Conservation (phyloP, 345 rosid genomes). For the Ricinus communis region DNA sequence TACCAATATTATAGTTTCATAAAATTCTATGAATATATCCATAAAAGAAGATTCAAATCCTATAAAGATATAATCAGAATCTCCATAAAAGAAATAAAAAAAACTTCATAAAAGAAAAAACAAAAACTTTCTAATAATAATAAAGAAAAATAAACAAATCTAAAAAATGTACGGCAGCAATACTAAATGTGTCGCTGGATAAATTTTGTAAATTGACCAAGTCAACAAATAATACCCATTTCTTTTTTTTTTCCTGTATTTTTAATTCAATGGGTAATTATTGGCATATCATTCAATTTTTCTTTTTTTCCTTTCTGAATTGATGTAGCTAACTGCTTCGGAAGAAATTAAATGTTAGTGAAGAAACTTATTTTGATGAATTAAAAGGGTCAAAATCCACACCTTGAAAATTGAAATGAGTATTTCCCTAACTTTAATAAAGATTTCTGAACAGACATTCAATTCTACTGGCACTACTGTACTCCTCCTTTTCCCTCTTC, state of each 20-base stretch:
- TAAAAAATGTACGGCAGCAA: too few relatives aligned
- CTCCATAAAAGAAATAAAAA: too few relatives aligned
- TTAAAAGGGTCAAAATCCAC: background rate
- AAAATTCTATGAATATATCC: too few relatives aligned
- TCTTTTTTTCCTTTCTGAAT: background rate
- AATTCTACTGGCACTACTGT: background rate
- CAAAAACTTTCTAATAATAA: too few relatives aligned
- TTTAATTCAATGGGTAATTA: slow-evolving; percentile 7
- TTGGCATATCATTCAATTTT: slow-evolving; percentile 3
- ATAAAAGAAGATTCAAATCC: too few relatives aligned
- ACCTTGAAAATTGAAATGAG: background rate
- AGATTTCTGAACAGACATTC: slow-evolving; percentile 1
- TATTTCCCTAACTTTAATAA: slow-evolving; percentile 1
- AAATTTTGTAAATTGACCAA: background rate
- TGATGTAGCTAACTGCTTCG: background rate
- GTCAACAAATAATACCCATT: background rate
- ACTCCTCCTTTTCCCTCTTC: too few relatives aligned
- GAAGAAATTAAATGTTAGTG: background rate
- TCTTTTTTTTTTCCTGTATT: background rate
- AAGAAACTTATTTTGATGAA: background rate
- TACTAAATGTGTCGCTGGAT: too few relatives aligned
- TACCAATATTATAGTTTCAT: too few relatives aligned
- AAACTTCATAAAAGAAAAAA: too few relatives aligned
- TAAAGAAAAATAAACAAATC: too few relatives aligned
- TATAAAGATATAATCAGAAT: too few relatives aligned